These are phyloP conservation scores for Linum trigynum DNA, from an alignment of 345 rosid species.

Conservation along the genomic window DNA sequence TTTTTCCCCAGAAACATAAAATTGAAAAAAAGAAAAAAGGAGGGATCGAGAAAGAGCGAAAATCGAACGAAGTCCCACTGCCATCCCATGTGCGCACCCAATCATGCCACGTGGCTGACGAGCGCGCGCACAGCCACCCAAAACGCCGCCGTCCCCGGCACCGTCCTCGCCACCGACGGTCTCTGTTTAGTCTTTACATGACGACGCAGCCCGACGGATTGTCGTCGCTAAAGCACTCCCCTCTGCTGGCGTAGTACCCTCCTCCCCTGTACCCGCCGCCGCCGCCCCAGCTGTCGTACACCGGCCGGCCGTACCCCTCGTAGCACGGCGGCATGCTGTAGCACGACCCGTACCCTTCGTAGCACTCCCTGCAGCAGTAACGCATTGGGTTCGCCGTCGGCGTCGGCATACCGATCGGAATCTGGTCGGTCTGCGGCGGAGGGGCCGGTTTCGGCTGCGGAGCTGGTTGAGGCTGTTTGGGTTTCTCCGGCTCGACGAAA, in stretches of 20 bases:
- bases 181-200: constrained; percentile 16
- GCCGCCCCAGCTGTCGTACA: constrained; percentile 17
- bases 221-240: constrained; percentile 19
- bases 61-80: neutral
- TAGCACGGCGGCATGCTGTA: constrained; percentile 6
- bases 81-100: neutral
- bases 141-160: neutral
- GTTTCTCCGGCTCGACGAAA: neutral
- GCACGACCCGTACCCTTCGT: constrained; percentile 5
- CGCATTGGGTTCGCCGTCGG: neutral
- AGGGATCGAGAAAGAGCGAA: neutral
- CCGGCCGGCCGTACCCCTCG: constrained; percentile 23
- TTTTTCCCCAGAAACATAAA: too few relatives aligned
- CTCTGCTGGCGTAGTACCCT: neutral
- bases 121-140: neutral
- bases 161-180: neutral
- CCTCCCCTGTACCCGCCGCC: constrained; percentile 4
- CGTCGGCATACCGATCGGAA: neutral
- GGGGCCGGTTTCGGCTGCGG: neutral
- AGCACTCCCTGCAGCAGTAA: constrained; percentile 15
- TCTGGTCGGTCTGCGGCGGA: neutral
- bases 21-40: too few relatives aligned
- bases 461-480: neutral
- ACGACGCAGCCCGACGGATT: constrained; percentile 21
- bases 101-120: neutral